phyloP scores from a whole-genome alignment of 2,329 filamentous ascomycete species.

The Gaeumannomyces tritici region DNA sequence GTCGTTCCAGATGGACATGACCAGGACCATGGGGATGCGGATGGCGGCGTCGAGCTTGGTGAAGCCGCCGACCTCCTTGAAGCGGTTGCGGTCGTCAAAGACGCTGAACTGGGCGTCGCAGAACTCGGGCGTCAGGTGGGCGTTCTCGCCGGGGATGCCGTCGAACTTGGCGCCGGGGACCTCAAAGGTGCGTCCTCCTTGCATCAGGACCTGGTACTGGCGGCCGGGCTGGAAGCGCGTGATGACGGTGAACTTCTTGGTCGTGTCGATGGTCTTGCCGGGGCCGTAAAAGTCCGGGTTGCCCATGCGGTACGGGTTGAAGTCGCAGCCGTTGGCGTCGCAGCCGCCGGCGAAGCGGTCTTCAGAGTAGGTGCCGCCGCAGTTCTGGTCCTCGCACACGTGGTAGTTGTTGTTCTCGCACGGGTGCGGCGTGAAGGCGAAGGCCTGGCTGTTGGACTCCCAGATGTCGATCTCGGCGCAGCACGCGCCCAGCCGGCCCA shows the following conservation, averaged over 20 bases:
- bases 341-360: conserved; percentile 50
- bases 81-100: conserved; percentile 43
- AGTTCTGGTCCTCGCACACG: conserved; percentile 35
- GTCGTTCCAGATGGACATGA: conserved; percentile 48
- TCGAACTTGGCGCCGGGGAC: conserved; percentile 26
- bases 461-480: conserved; percentile 46
- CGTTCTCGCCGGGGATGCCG: conserved; percentile 11
- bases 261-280: conserved; percentile 46
- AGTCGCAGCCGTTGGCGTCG: conserved; percentile 58
- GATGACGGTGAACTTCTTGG: conserved; percentile 48
- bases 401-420: conserved; percentile 39
- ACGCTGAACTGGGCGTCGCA: conserved; percentile 42
- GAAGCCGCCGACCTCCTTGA: conserved; percentile 43
- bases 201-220: conserved; percentile 47
- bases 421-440: conserved; percentile 52
- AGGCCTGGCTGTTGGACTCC: conserved; percentile 51
- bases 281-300: conserved; percentile 50
- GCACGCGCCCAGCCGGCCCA: conserved; percentile 34
- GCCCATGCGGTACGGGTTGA: conserved; percentile 58
- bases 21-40: conserved; percentile 48
- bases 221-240: conserved; percentile 46
- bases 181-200: conserved; percentile 43
- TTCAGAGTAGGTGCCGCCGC: conserved; percentile 36
- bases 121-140: conserved; percentile 42
- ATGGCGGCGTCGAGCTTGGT: conserved; percentile 41